Evolutionary conservation across 1,284 basidiomycete genomes (phyloP), one percentile per base, ranked within the genome.

Genomic region (Melanopsichium pennsylvanicum): DNA sequence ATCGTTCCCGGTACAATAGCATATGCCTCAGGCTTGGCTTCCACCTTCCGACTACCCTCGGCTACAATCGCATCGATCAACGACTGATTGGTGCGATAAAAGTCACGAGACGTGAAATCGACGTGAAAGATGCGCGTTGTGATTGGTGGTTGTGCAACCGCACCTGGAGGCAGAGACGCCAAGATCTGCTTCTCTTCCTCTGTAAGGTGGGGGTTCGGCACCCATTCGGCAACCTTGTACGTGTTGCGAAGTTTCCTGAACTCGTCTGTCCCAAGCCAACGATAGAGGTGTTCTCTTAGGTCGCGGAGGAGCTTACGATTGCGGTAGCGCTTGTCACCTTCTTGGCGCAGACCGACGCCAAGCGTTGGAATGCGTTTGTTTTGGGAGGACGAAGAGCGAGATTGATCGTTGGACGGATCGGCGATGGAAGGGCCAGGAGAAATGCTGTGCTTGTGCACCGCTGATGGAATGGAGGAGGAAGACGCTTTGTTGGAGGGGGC

Each of bases 251-350:
- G 51, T 49, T 71, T 70, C n/a, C 71, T 45, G 56, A 73, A 73
- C 22, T 73, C 71, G 35, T 64, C 63, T 2, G 71, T 73, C 12
- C 67, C 67, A 0, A 73, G 61, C 67, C 62, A 73, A 21, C 67
- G 68, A 33, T 73, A 73, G 8, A 73, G 67, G 38, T 73, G 66
- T 31, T 70, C 67, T 15, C 71, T 44, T 25, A 73, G 46, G 39
- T 73, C 71, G 13, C 68, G 67, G 5, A 70, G 59, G 12, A 72
- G 62, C 46, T 73, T 73, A 27, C 71, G 67, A 16, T 73, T 73
- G 3, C 71, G 54, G 26, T 70, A 73, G 31, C 71, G 58, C 29
- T 71, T 71, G 40, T 71, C 69, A 11, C 69, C 67, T 43, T 70
- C 67, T 25, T 70, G 67, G 13, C 67, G 51, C 29, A 70, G 46